Evolutionary conservation across 176 grass and related monocot species (phyloP), one percentile per base, ranked within the genome.

Genomic region (Elymus sibiricus): DNA sequence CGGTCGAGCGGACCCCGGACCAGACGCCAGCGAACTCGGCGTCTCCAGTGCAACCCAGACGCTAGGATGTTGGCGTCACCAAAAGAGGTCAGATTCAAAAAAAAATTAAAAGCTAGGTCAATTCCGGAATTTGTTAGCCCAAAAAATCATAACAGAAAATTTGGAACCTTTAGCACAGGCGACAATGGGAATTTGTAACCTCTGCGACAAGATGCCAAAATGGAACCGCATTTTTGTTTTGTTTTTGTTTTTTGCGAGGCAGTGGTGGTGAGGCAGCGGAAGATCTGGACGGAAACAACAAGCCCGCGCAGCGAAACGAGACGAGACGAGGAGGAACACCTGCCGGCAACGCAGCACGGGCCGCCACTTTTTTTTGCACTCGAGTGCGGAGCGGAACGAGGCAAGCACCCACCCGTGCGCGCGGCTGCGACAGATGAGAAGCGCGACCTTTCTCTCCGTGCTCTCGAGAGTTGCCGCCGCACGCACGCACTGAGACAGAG

Each of bases 261-360:
- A 46, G 43, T 29, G 29, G 2, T 46, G 43, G 12, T 14, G 46
- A 47, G 13, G 46, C 46, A 49, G 15, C 46, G 14, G 46, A 46
- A 49, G 46, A 53, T 53, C 40, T 43, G 9, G 40, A 11, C 42
- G 4, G 0, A 10, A 38, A 60, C 12, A 35, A 44, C 11, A 44
- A 44, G 42, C 47, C 53, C 53, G 53, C 2, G 53, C 5, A 56
- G 5, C 1, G 60, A 60, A 9, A 29, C 5, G 3, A 39, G 58
- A 87, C 79, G 71, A 32, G 71, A 32, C 27, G 64, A 27, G 32
- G 66, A 22, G 12, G 15, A 46, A 64, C 64, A 6, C 60, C 59
- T 16, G 7, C 70, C 47, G 47, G 87, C 82, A 74, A 8, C 42
- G 67, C 17, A 11, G 87, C 76, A 85, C 83, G 76, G 74, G 11